Percentiles rank a stretch among this genome's conserved stretches.
phyloP scores from a whole-genome alignment of 1,139 yeast species.

The Arxiozyma heterogenica region DNA sequence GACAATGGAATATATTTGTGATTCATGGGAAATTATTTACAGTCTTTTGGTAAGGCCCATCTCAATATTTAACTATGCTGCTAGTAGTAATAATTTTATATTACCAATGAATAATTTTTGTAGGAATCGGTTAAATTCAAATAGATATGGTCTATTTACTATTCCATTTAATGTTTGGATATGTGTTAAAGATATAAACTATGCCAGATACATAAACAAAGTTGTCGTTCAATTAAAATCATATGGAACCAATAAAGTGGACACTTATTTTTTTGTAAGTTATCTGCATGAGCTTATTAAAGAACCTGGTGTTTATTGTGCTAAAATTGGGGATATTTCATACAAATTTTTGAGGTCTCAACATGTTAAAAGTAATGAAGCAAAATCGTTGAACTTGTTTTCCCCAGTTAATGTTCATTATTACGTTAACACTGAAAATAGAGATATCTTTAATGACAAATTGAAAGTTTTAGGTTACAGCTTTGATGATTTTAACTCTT shows the following conservation, averaged over 20 bases:
- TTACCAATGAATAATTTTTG: neutral
- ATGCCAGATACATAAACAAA: slow-evolving; percentile 2
- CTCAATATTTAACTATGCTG: slow-evolving; percentile 1
- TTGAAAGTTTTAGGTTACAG: slow-evolving; percentile 15
- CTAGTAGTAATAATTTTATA: neutral
- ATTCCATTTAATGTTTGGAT: slow-evolving; percentile 7
- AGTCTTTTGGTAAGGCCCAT: slow-evolving; percentile 10
- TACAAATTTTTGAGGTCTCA: slow-evolving; percentile 1
- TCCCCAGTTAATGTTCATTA: slow-evolving; percentile 4
- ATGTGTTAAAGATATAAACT: slow-evolving; percentile 3
- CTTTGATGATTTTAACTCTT: slow-evolving; percentile 8
- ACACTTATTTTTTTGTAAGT: slow-evolving; percentile 3
- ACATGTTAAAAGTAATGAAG: neutral
- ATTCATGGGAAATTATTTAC: slow-evolving; percentile 20
- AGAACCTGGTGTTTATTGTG: slow-evolving; percentile 16
- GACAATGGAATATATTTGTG: slow-evolving; percentile 11
- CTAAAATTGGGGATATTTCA: slow-evolving; percentile 13
- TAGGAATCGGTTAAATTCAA: neutral
- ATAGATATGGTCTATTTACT: neutral
- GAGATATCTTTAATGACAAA: slow-evolving; percentile 4
- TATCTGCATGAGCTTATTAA: slow-evolving; percentile 16
- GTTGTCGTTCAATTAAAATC: slow-evolving; percentile 6
- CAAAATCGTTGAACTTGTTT: neutral
- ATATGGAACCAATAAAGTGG: neutral
- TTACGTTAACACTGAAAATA: slow-evolving; percentile 4